Evolutionary conservation across 208 protist species (phyloP).

Genomic region (Leishmania lainsoni): DNA sequence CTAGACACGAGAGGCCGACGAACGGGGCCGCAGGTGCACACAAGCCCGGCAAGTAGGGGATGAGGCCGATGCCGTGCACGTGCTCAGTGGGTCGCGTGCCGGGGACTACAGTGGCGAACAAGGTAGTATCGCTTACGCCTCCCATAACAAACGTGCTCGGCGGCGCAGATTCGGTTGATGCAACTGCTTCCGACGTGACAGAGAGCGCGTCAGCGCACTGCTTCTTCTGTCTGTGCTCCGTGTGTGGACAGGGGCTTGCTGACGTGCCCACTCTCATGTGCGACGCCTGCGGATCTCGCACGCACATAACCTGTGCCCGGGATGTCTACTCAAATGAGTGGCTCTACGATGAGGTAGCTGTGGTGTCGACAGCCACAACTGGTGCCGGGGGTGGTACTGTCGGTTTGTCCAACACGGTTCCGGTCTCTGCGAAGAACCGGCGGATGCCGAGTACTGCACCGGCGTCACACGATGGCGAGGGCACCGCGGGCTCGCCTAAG

Average conservation of each 20-base stretch:
- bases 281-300: conserved; percentile 39
- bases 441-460: background rate
- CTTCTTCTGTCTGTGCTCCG: conserved; percentile 55
- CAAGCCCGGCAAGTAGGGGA: background rate
- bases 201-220: conserved; percentile 9
- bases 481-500: background rate
- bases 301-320: conserved; percentile 51
- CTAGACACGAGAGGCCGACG: background rate
- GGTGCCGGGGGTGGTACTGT: background rate
- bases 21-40: background rate
- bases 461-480: background rate
- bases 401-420: background rate
- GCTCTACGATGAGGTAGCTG: conserved; percentile 20
- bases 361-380: background rate
- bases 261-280: conserved; percentile 37
- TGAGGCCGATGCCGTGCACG: conserved; percentile 5
- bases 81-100: conserved; percentile 6
- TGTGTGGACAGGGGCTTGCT: conserved; percentile 39
- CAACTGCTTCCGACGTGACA: background rate
- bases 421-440: background rate
- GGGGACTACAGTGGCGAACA: background rate
- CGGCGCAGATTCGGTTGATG: background rate
- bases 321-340: conserved; percentile 35
- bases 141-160: background rate
- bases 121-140: background rate